phyloP scores from a whole-genome alignment of 306 rosid genomes.

The Lupinus albus region DNA sequence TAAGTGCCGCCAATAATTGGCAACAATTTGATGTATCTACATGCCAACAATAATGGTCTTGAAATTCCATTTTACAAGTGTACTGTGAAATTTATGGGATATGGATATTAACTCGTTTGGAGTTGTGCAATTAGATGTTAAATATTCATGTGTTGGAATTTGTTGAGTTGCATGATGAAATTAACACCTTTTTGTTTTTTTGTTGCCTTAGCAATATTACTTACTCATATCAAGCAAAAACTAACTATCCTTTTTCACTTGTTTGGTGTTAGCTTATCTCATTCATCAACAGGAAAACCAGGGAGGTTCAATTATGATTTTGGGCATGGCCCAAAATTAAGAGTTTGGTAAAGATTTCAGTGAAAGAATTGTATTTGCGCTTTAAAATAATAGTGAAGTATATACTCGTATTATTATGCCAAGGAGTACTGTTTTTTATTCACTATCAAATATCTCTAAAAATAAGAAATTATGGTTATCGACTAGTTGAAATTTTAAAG shows the following conservation, averaged over 20 bases:
- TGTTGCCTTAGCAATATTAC: constrained; percentile 7
- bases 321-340: constrained; percentile 22
- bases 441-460: not conserved
- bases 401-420: too few relatives aligned
- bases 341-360: constrained; percentile 16
- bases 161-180: constrained; percentile 33
- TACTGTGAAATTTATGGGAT: not conserved
- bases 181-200: not conserved
- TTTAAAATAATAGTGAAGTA: too few relatives aligned
- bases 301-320: constrained; percentile 9
- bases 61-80: not conserved
- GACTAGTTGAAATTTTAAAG: not conserved
- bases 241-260: constrained; percentile 20
- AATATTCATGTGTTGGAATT: constrained; percentile 33
- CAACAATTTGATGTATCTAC: constrained; percentile 36
- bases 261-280: constrained; percentile 29
- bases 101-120: constrained; percentile 29
- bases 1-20: constrained; percentile 23
- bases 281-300: constrained; percentile 19
- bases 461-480: not conserved
- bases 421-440: not conserved
- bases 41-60: constrained; percentile 2
- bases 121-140: not conserved
- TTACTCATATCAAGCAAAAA: not conserved
- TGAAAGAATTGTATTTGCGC: not conserved